phyloP scores from a whole-genome alignment of 805 yeast species.

The Saccharomycopsis fodiens region DNA sequence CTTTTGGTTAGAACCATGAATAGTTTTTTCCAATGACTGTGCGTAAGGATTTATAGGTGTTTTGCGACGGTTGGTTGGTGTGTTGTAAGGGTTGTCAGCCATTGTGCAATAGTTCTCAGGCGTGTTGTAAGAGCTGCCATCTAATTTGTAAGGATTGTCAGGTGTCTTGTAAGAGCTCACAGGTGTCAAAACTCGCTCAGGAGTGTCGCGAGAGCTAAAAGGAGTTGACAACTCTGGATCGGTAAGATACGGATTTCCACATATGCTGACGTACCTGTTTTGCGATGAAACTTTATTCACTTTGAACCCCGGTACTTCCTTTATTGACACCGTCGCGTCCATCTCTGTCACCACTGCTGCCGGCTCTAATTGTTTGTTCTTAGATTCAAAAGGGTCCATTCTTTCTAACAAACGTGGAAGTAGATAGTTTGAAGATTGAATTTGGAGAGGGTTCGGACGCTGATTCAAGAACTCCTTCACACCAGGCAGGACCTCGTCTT shows the following conservation, averaged over 20 bases:
- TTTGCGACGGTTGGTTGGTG: too few relatives aligned
- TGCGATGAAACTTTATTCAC: not conserved
- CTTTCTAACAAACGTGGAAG: not conserved
- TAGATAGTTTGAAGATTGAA: not conserved
- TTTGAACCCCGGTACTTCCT: not conserved
- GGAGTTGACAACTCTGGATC: not conserved
- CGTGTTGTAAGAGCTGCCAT: too few relatives aligned
- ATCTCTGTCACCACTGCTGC: not conserved
- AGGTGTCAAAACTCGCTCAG: too few relatives aligned
- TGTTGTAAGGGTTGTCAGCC: too few relatives aligned
- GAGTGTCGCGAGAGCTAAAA: too few relatives aligned
- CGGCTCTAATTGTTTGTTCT: not conserved
- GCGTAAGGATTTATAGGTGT: not conserved
- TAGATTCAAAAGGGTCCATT: not conserved
- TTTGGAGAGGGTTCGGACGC: not conserved
- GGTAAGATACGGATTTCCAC: not conserved
- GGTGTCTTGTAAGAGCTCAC: too few relatives aligned
- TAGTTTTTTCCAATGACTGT: not conserved
- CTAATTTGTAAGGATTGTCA: too few relatives aligned
- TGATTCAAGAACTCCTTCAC: too few relatives aligned
- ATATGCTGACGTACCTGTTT: not conserved
- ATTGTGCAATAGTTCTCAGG: too few relatives aligned
- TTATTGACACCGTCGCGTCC: not conserved
- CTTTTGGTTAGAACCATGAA: not conserved
- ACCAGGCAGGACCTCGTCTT: not conserved